Evolutionary conservation across 2,329 filamentous ascomycete genomes (phyloP).

Genomic region (Falciphora oryzae): DNA sequence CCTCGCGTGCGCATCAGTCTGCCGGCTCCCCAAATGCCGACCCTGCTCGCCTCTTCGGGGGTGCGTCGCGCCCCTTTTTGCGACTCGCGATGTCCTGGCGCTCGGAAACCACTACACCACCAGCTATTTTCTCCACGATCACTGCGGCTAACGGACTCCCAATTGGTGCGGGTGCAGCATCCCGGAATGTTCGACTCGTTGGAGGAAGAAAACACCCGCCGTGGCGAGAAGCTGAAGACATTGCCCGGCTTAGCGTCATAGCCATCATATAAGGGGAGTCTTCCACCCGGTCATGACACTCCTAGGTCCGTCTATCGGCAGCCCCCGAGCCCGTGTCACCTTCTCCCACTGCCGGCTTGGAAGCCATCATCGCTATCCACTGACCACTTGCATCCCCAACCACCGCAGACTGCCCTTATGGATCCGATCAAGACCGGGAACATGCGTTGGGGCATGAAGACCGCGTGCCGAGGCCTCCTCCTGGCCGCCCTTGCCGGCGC

Average conservation of each 20-base stretch:
- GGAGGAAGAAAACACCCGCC: neutral
- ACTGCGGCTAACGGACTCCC: neutral
- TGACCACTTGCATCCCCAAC: neutral
- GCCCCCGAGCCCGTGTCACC: neutral
- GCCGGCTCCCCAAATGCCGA: neutral
- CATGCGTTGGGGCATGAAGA: neutral
- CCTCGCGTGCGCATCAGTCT: too few species aligned
- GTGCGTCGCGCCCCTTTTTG: too few species aligned
- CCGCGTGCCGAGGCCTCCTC: neutral
- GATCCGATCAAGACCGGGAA: neutral
- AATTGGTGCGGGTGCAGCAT: neutral
- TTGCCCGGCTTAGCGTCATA: too few species aligned
- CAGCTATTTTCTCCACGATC: neutral
- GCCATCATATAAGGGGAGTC: too few species aligned
- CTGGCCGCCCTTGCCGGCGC: neutral
- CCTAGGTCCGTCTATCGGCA: too few species aligned
- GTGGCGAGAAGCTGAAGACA: neutral
- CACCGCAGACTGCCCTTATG: neutral
- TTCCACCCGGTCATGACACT: too few species aligned
- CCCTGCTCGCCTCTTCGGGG: too few species aligned
- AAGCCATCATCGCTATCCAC: neutral
- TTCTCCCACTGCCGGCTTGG: neutral
- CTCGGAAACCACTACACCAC: neutral
- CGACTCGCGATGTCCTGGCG: too few species aligned
- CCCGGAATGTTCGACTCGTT: neutral